These are phyloP conservation scores for Lathyrus oleraceus DNA, from an alignment of 306 rosid genomes.

Conservation along the genomic window DNA sequence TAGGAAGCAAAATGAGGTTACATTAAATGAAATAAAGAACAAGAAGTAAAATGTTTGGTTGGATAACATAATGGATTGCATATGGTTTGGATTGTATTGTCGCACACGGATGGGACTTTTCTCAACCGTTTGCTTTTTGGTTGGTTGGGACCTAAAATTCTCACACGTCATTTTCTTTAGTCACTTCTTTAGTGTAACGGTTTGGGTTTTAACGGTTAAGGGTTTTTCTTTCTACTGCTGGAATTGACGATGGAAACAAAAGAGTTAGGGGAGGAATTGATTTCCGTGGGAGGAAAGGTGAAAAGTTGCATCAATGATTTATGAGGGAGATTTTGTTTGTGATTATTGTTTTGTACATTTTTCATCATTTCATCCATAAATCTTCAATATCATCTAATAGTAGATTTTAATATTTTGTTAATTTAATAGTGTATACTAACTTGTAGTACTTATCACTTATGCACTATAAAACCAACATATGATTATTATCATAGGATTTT, in stretches of 20 bases:
- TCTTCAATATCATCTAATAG: no score
- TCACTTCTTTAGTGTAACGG: constrained; percentile 23
- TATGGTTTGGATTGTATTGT: constrained; percentile 39
- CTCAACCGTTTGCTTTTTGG: constrained; percentile 30
- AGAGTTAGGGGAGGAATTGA: neutral
- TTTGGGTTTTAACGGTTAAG: constrained; percentile 6
- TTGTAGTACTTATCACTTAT: no score
- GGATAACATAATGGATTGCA: neutral
- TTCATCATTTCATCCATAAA: no score
- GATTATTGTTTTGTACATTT: no score
- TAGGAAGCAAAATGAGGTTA: constrained; percentile 37
- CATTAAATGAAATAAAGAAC: constrained; percentile 33
- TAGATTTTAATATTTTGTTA: no score
- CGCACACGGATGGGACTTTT: constrained; percentile 33
- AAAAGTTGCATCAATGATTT: neutral
- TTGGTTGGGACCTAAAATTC: constrained; percentile 28
- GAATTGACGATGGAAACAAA: neutral
- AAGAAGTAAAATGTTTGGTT: constrained; percentile 15
- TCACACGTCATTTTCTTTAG: constrained; percentile 20
- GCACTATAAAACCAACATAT: no score
- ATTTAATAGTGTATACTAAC: no score
- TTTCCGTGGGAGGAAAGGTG: neutral
- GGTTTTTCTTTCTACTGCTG: neutral
- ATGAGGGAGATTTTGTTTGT: neutral
- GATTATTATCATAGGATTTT: no score